Conservation (phyloP, 2,329 filamentous ascomycete genomes). For the Hypoxylon sp. region DNA sequence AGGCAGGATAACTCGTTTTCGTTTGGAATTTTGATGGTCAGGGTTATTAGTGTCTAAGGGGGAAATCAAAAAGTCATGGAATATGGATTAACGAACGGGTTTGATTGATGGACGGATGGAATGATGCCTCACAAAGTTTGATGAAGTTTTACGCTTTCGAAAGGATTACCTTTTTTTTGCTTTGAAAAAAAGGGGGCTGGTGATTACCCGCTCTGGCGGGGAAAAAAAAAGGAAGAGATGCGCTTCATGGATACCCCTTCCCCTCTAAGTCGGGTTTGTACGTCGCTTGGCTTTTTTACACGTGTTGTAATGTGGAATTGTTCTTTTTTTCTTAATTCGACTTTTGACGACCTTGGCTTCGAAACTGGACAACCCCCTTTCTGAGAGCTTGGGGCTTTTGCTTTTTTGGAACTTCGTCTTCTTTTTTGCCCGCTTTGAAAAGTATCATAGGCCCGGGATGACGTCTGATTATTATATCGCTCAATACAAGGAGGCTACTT, state of each 20-base stretch:
- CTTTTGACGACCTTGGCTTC: constrained; percentile 9
- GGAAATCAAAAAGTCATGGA: constrained; percentile 18
- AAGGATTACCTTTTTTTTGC: constrained; percentile 18
- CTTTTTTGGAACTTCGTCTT: neutral
- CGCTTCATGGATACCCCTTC: constrained; percentile 50
- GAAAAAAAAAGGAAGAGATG: constrained; percentile 33
- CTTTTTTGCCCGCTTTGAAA: constrained; percentile 5
- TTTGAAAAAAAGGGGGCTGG: constrained; percentile 17
- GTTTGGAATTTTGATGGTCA: constrained; percentile 13
- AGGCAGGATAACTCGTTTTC: constrained; percentile 30
- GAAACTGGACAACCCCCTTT: neutral
- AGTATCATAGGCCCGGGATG: constrained; percentile 8
- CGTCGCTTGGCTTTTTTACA: constrained; percentile 23
- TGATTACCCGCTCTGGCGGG: constrained; percentile 23
- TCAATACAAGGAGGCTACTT: constrained; percentile 21
- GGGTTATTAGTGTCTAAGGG: constrained; percentile 24
- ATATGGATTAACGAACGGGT: constrained; percentile 22
- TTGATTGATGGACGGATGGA: constrained; percentile 14
- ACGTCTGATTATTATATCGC: constrained; percentile 12
- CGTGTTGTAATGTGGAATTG: constrained; percentile 47
- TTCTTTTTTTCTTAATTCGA: constrained; percentile 33
- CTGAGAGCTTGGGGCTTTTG: neutral
- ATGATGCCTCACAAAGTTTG: constrained; percentile 23
- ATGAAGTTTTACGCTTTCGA: constrained; percentile 31
- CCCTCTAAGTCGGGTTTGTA: constrained; percentile 41